A percentile compares a stretch with the other conserved stretches of the same genome.
Evolutionary conservation across 73 alveolate species (phyloP).

Genomic region (Paramecium octaurelia): DNA sequence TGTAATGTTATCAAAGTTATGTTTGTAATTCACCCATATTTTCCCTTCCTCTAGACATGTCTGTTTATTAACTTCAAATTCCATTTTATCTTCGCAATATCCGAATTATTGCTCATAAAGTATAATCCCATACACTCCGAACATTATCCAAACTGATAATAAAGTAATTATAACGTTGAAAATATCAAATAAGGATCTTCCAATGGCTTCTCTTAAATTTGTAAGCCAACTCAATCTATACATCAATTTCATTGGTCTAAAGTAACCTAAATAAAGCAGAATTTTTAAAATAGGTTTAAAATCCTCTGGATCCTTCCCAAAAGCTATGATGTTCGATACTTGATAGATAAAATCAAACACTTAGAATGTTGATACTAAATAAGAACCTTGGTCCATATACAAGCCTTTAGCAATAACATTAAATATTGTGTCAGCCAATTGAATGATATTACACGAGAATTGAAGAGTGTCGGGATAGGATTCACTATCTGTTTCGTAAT

Average conservation of each 20-base stretch:
- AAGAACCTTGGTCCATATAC: neutral
- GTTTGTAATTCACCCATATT: slow-evolving; percentile 6
- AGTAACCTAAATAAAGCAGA: neutral
- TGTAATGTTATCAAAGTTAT: slow-evolving; percentile 31
- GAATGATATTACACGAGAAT: neutral
- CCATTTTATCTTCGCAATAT: neutral
- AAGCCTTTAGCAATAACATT: neutral
- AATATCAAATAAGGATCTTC: neutral
- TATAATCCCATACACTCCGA: neutral
- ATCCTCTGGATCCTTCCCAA: neutral
- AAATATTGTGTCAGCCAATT: neutral
- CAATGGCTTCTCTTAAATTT: neutral
- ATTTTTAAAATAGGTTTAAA: neutral
- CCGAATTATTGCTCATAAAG: slow-evolving; percentile 14
- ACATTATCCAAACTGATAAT: slow-evolving; percentile 10
- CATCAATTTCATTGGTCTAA: neutral
- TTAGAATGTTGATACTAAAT: neutral
- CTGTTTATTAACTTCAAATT: neutral
- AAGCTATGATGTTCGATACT: neutral
- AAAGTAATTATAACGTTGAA: neutral
- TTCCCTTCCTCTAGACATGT: neutral
- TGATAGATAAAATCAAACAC: slow-evolving; percentile 3
- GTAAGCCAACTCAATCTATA: neutral
- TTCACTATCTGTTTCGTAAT: neutral
- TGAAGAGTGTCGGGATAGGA: neutral